phyloP scores from a whole-genome alignment of 73 alveolate genomes.

The Paramecium sexaurelia region DNA sequence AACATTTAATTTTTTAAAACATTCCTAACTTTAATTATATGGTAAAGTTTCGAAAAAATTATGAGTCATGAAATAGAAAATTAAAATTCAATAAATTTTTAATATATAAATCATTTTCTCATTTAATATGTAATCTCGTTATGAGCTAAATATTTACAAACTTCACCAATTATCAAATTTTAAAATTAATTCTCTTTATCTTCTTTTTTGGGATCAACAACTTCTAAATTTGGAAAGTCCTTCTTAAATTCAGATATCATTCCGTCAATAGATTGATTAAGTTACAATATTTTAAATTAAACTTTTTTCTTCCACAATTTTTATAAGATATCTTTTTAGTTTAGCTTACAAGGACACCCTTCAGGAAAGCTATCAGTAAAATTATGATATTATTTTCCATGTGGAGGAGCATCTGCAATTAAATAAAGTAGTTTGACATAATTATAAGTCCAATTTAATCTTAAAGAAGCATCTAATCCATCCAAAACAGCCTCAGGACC shows the following conservation, averaged over 20 bases:
- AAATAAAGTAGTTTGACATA: background rate
- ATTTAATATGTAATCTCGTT: background rate
- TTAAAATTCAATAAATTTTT: too few species aligned
- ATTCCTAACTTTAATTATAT: too few species aligned
- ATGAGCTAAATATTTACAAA: background rate
- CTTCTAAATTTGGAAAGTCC: background rate
- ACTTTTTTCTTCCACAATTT: background rate
- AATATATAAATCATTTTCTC: background rate
- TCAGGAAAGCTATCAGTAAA: background rate
- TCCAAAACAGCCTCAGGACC: slow-evolving; percentile 54
- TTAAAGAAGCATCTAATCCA: slow-evolving; percentile 16
- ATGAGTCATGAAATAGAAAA: too few species aligned
- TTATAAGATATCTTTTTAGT: background rate
- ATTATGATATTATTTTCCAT: slow-evolving; percentile 23
- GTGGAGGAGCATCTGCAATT: slow-evolving; percentile 65
- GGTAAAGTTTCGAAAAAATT: too few species aligned
- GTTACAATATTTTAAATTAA: background rate
- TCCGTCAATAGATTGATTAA: background rate
- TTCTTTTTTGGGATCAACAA: background rate
- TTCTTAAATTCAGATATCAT: background rate
- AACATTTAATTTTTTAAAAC: too few species aligned
- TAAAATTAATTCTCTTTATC: background rate
- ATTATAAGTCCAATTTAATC: background rate
- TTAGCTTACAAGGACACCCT: background rate
- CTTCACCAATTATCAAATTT: background rate